Conservation (phyloP, 2,329 filamentous ascomycete genomes). For the Sclerotinia spermophila region DNA sequence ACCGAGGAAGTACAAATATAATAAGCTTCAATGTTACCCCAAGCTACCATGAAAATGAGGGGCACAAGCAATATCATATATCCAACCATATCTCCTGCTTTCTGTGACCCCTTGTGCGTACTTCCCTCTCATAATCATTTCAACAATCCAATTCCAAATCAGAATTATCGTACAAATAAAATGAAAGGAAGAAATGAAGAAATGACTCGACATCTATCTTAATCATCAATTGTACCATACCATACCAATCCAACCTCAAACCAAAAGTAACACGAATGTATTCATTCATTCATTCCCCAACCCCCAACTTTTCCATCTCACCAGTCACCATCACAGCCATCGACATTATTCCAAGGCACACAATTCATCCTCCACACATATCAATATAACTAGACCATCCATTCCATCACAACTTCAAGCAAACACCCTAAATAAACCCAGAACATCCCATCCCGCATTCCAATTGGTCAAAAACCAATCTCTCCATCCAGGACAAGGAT, state of each 20-base stretch:
- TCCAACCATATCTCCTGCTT: neutral
- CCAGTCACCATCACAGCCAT: constrained; percentile 1
- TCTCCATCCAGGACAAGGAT: neutral
- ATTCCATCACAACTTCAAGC: no score
- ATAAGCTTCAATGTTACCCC: neutral
- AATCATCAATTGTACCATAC: neutral
- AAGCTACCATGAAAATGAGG: neutral
- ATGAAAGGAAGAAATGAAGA: neutral
- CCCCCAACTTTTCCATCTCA: neutral
- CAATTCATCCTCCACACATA: no score
- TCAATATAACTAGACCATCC: no score
- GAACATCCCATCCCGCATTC: neutral
- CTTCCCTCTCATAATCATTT: neutral
- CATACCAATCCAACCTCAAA: neutral
- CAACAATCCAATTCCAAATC: neutral
- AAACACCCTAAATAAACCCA: neutral
- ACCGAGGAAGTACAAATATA: neutral
- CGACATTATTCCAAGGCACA: neutral
- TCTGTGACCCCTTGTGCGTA: neutral
- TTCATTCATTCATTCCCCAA: no score
- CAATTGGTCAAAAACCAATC: neutral
- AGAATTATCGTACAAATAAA: neutral
- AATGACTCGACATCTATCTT: neutral
- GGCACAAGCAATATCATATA: neutral
- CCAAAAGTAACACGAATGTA: neutral